Evolutionary conservation across 257 asterid genomes (phyloP).

Genomic region (Jacaranda copaia): DNA sequence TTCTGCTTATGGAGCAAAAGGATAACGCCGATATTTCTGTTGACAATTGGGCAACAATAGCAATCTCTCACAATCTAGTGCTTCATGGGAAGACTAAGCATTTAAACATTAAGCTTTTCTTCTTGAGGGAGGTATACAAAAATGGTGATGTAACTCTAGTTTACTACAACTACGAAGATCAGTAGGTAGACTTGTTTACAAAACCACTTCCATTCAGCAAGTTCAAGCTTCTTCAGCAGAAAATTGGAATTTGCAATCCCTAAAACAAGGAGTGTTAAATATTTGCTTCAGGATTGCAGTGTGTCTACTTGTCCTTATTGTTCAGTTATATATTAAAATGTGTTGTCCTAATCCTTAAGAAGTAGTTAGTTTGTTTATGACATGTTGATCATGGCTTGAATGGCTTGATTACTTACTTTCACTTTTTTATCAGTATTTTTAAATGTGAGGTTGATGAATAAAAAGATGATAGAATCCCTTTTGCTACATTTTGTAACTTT

Average conservation of each 20-base stretch:
- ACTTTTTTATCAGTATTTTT: no score
- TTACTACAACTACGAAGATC: background rate
- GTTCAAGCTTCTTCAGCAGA: background rate
- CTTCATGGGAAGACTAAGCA: slow-evolving; percentile 21
- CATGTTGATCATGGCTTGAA: no score
- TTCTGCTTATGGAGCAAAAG: background rate
- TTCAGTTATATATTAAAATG: no score
- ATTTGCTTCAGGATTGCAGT: no score
- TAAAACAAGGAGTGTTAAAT: background rate
- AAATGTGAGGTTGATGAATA: no score
- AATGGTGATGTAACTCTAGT: background rate
- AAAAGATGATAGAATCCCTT: no score
- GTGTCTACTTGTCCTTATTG: no score
- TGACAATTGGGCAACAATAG: slow-evolving; percentile 4
- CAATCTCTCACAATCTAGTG: slow-evolving; percentile 1
- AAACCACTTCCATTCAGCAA: background rate
- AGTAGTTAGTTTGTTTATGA: no score
- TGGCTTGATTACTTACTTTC: no score
- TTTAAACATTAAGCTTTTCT: background rate
- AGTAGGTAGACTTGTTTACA: background rate
- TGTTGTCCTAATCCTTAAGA: no score
- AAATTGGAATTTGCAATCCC: no score
- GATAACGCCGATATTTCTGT: background rate
- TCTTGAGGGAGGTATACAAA: background rate
- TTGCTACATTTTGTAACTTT: no score